These are phyloP conservation scores for Scutellaria galericulata DNA, from an alignment of 257 asterid genomes.

Conservation along the genomic window DNA sequence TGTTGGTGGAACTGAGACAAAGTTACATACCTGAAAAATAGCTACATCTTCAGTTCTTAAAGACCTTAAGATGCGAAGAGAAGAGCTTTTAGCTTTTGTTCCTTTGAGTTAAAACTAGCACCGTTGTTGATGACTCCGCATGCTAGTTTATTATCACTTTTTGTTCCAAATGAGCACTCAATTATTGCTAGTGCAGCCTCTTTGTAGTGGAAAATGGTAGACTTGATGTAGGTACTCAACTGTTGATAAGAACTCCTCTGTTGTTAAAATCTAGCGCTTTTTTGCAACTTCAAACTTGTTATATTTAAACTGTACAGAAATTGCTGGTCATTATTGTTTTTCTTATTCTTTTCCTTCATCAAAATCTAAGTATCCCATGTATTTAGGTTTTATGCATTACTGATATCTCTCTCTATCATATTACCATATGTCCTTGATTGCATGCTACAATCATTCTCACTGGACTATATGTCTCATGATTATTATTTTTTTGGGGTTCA, in stretches of 20 bases:
- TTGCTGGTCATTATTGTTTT: slow-evolving; percentile 17
- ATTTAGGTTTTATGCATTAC: slow-evolving; percentile 13
- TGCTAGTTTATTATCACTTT: not conserved
- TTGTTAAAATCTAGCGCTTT: not conserved
- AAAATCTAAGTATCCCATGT: not conserved
- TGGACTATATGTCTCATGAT: slow-evolving; percentile 14
- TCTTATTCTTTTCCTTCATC: slow-evolving; percentile 11
- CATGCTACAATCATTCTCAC: slow-evolving; percentile 14
- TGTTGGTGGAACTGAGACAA: slow-evolving; percentile 5
- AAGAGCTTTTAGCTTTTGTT: not conserved
- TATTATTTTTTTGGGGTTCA: slow-evolving; percentile 34
- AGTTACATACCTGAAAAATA: not conserved
- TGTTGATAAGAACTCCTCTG: not conserved
- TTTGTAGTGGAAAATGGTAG: no score
- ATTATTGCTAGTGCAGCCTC: not conserved
- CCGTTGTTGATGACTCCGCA: slow-evolving; percentile 1
- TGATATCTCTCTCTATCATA: slow-evolving; percentile 10
- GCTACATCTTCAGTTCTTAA: not conserved
- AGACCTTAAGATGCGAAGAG: slow-evolving; percentile 19
- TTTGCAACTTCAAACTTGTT: slow-evolving; percentile 14
- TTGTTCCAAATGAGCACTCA: slow-evolving; percentile 16
- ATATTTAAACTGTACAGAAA: not conserved
- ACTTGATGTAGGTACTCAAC: no score
- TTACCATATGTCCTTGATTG: slow-evolving; percentile 19
- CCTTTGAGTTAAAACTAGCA: slow-evolving; percentile 16